Base-by-base conservation (phyloP, 2,329 filamentous ascomycete species). In the Nemania abortiva region DNA sequence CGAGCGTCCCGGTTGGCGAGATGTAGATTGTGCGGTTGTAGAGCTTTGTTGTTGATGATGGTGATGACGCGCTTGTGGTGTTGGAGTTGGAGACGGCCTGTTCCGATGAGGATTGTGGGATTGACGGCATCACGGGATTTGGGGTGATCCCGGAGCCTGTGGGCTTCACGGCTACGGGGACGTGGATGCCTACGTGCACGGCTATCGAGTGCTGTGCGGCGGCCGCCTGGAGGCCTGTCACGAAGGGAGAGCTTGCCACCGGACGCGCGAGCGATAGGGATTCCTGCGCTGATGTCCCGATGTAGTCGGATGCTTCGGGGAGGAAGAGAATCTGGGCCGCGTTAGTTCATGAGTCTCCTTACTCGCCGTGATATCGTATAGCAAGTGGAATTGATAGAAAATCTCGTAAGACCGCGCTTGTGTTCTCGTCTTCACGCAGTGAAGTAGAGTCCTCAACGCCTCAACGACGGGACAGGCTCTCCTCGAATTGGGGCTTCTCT, bases 251-350 rank as follows among this genome's bases (percentile, higher is more conserved):
- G 24, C 85, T 83, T 1, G 85, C 79, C 47, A 91, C 87, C 2
- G 94, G 86, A 66, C 87, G 87, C 71, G 89, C 94, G 10, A 98
- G 89, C 4, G 88, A 85, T 9, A 94, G 81, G 0, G 91, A 92
- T 75, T 95, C 90, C 11, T 87, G 80, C 2, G 90, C 84, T 0
- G 89, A 90, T 1, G 87, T 84, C 22, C 89, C 91, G 75, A 98
- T 94, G 84, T 97, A 98, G 82, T 97, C 94, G 65, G 89, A 89
- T 27, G 95, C 95, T 86, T 98, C 95, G 13, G 95, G 95, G 62
- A 98, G 90, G 83, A 98, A 98, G 58, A 98, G 87, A 20, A 92
- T 89, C 88, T 92, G 70, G 2, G 10, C 9, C 31, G 22, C 39
- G 29, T 62, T 64, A 72, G 65, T 72, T 20, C 3, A 47, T 20